phyloP scores from a whole-genome alignment of 441 rosid species.

The Brassica hybrid region DNA sequence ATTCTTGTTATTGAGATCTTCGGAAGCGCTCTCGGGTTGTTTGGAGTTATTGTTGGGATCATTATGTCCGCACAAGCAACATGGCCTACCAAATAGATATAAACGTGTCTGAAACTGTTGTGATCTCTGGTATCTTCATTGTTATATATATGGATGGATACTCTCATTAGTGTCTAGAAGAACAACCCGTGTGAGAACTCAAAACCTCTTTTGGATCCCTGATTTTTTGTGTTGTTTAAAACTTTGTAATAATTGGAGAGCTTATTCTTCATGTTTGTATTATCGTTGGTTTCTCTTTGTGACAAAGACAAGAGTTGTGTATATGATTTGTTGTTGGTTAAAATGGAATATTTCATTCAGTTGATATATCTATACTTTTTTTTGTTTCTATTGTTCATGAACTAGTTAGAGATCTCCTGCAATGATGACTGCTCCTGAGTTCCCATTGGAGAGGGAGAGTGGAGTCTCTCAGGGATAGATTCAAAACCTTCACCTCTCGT shows the following conservation, averaged over 20 bases:
- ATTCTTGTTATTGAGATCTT: slow-evolving; percentile 98
- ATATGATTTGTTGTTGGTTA: slow-evolving; percentile 18
- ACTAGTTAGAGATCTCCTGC: too few species aligned
- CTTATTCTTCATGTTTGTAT: slow-evolving; percentile 28
- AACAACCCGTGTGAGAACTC: slow-evolving; percentile 19
- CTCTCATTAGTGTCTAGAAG: slow-evolving; percentile 37
- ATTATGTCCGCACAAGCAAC: slow-evolving; percentile 99
- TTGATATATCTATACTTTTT: neutral
- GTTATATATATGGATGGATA: slow-evolving; percentile 30
- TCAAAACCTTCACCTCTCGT: slow-evolving; percentile 71
- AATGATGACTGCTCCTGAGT: slow-evolving; percentile 30
- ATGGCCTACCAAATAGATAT: slow-evolving; percentile 89
- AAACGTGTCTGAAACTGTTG: too few species aligned
- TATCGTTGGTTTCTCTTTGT: slow-evolving; percentile 6
- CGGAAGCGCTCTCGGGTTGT: slow-evolving; percentile 96
- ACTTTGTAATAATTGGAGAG: slow-evolving; percentile 33
- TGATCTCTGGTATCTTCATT: slow-evolving; percentile 34
- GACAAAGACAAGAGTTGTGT: slow-evolving; percentile 39
- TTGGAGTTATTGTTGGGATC: slow-evolving; percentile 96
- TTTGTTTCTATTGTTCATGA: neutral
- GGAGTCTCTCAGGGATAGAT: slow-evolving; percentile 61
- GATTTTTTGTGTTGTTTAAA: neutral
- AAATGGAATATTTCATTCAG: slow-evolving; percentile 1
- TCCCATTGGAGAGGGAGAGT: too few species aligned
- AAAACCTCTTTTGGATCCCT: slow-evolving; percentile 31